Percentiles rank a stretch among this genome's conserved stretches.
Conservation (phyloP, 2,329 filamentous ascomycete genomes). For the Botryotinia narcissicola region DNA sequence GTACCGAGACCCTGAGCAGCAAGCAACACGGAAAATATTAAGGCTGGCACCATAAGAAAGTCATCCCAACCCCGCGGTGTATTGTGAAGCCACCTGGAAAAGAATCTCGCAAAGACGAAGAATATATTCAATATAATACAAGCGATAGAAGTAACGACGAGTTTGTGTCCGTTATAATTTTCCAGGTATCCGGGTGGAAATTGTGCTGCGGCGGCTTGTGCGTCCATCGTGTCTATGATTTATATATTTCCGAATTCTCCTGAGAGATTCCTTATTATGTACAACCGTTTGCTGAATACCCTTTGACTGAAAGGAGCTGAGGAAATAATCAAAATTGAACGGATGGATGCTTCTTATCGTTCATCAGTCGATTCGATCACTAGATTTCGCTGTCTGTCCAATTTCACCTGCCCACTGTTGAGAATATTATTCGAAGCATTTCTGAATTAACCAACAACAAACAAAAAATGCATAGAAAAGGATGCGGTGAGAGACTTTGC, state of each 20-base stretch:
- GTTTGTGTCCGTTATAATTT: slow-evolving; percentile 13
- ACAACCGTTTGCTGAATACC: neutral
- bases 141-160: slow-evolving; percentile 10
- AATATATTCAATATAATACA: slow-evolving; percentile 8
- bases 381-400: neutral
- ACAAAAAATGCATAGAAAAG: neutral
- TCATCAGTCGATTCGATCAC: slow-evolving; percentile 10
- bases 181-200: slow-evolving; percentile 16
- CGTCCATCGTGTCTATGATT: slow-evolving; percentile 6
- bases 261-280: neutral
- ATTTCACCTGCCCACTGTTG: slow-evolving; percentile 8
- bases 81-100: slow-evolving; percentile 13
- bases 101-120: slow-evolving; percentile 11
- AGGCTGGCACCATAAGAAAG: slow-evolving; percentile 18
- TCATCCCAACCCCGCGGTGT: slow-evolving; percentile 20
- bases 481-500: neutral
- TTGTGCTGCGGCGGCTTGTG: slow-evolving; percentile 2
- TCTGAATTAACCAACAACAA: neutral
- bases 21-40: slow-evolving; percentile 14
- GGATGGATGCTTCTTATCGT: neutral
- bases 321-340: neutral
- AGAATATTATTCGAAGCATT: slow-evolving; percentile 1
- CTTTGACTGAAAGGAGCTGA: neutral
- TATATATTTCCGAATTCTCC: neutral
- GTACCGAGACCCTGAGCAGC: slow-evolving; percentile 17